Percentiles rank a stretch among this genome's conserved stretches.
phyloP scores from a whole-genome alignment of 768 basidiomycete species.

The Kwoniella pini region DNA sequence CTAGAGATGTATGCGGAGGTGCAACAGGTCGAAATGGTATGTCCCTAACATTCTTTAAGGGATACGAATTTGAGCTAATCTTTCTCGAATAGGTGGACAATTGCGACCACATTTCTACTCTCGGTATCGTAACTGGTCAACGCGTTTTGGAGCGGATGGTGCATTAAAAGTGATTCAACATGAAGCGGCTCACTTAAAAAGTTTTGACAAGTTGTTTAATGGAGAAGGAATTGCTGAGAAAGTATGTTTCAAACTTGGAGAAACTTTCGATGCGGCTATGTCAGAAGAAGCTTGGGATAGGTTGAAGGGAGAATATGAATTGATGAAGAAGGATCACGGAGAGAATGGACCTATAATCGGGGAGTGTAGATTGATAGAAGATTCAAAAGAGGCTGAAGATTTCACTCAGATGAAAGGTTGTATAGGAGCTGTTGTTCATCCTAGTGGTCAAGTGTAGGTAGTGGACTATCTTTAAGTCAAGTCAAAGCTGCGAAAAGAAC shows the following conservation, averaged over 20 bases:
- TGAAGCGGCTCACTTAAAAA: slow-evolving; percentile 26
- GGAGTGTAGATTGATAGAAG: slow-evolving; percentile 23
- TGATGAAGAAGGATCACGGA: slow-evolving; percentile 22
- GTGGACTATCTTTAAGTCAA: not conserved
- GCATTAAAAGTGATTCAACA: slow-evolving; percentile 20
- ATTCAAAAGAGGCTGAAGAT: slow-evolving; percentile 24
- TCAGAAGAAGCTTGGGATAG: slow-evolving; percentile 25
- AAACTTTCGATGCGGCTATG: slow-evolving; percentile 29
- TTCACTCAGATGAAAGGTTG: slow-evolving; percentile 31
- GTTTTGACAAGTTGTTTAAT: slow-evolving; percentile 15
- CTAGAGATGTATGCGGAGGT: slow-evolving; percentile 28
- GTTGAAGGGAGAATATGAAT: slow-evolving; percentile 18
- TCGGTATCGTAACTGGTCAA: slow-evolving; percentile 19
- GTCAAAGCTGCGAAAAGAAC: not conserved
- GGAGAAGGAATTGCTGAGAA: slow-evolving; percentile 23
- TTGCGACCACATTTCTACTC: slow-evolving; percentile 30
- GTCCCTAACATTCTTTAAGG: not conserved
- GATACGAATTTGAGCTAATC: not conserved
- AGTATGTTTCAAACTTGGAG: slow-evolving; percentile 18
- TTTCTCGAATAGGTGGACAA: slow-evolving; percentile 21
- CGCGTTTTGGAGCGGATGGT: slow-evolving; percentile 14
- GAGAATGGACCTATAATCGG: slow-evolving; percentile 12
- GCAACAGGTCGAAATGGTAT: slow-evolving; percentile 40
- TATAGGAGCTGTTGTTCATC: slow-evolving; percentile 21
- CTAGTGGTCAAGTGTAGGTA: slow-evolving; percentile 30